Evolutionary conservation across 768 basidiomycete species (phyloP), one percentile per base, ranked within the genome.

Genomic region (Fibroporia radiculosa): DNA sequence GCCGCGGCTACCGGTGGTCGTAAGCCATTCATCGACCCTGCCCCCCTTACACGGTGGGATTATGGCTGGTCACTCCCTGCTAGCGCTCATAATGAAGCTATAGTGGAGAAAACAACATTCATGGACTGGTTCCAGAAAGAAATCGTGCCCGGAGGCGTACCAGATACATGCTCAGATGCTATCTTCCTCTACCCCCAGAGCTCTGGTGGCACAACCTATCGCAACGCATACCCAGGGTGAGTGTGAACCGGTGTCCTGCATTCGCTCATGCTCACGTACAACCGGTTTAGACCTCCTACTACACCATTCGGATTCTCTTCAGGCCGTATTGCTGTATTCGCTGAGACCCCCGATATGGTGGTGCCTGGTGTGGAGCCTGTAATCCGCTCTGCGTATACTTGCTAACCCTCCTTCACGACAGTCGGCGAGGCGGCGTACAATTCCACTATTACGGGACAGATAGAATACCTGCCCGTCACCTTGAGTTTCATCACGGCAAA

Each of bases 181-280:
- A 61, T 62, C 40, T 48, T 58, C 22, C 41, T 62, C 16, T 62
- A 62, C 40, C 61, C 61, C 2, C 59, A 61, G 37, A 59, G 53
- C 52, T 41, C 49, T 12, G 61, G 61, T 2, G 23, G 40, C 11
- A 57, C 59, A 10, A 45, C 34, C 20, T 60, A 60, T 27, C 48
- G 61, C 19, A 60, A 62, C 42, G 13, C 23, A 3, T 60, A 57
- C 32, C 44, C 52, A 14, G 39, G 42, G 61, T 62, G 16, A 13
- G 60, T 47, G 29, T 7, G 4, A 20, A 7, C 18, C 7, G 13
- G 3, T 12, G 29, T 23, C 4, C 13, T 22, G 13, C 14, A 38
- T 27, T 27, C 39, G 19, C 25, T 19, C 13, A 3, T 26, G 13
- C 37, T 24, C n/a, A 35, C 18, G 13, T 38, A 24, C 14, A n/a